A percentile compares a stretch with the other conserved stretches of the same genome.
Evolutionary conservation across 176 grass and related monocot genomes (phyloP).

Genomic region (Secale cereale): DNA sequence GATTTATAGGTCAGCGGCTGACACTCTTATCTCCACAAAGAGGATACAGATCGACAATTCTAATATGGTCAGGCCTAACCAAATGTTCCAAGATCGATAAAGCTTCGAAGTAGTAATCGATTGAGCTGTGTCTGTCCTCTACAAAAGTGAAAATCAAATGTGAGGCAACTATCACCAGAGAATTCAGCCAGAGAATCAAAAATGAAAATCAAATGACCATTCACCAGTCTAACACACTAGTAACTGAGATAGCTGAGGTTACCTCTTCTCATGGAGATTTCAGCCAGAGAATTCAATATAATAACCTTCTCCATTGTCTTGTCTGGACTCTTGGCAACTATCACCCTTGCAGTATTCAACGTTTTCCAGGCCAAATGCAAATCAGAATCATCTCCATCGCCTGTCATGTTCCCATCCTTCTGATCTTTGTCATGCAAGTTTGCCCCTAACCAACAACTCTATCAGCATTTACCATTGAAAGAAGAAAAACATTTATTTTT

Average conservation of each 20-base stretch:
- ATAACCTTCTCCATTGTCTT: slow-evolving; percentile 67
- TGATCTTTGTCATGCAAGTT: slow-evolving; percentile 42
- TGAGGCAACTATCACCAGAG: too few species aligned
- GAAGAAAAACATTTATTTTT: background rate
- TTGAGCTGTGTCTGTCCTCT: slow-evolving; percentile 80
- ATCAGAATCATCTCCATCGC: slow-evolving; percentile 84
- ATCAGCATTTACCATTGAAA: slow-evolving; percentile 13
- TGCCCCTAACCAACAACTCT: slow-evolving; percentile 30
- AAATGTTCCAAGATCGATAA: slow-evolving; percentile 65
- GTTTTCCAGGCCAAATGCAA: slow-evolving; percentile 87
- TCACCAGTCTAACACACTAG: background rate
- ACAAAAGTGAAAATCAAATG: slow-evolving; percentile 10
- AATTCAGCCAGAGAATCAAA: too few species aligned
- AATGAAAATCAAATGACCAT: background rate
- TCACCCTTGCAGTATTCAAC: slow-evolving; percentile 82
- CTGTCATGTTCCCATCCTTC: slow-evolving; percentile 30
- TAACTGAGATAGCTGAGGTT: background rate
- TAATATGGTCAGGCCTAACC: slow-evolving; percentile 49
- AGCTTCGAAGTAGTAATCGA: slow-evolving; percentile 71
- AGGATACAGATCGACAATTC: slow-evolving; percentile 31
- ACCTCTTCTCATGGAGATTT: slow-evolving; percentile 94
- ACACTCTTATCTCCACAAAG: too few species aligned
- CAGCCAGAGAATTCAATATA: slow-evolving; percentile 64
- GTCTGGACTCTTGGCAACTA: slow-evolving; percentile 67
- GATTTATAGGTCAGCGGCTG: too few species aligned